phyloP scores from a whole-genome alignment of 495 filamentous ascomycete genomes.

The Terfezia claveryi region DNA sequence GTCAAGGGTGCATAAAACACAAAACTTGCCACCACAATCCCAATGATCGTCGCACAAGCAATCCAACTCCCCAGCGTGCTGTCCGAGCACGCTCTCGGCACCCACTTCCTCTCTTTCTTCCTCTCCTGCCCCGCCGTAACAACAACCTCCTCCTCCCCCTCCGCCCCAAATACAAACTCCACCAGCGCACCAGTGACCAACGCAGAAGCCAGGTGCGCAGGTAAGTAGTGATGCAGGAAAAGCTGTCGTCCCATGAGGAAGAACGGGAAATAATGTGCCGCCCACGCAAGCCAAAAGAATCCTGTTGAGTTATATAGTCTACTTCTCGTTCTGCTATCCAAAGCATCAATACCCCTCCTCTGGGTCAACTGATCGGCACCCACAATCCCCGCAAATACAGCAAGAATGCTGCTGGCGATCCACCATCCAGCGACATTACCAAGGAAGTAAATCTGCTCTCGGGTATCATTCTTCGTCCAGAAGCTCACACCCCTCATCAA shows the following conservation, averaged over 20 bases:
- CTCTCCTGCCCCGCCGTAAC: slow-evolving; percentile 20
- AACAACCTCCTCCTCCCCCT: slow-evolving; percentile 25
- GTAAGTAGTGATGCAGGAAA: slow-evolving; percentile 93
- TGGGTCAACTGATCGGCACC: slow-evolving; percentile 83
- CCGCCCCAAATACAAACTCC: slow-evolving; percentile 87
- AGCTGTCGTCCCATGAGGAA: slow-evolving; percentile 94
- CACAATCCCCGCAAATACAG: slow-evolving; percentile 81
- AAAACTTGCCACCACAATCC: slow-evolving; percentile 52
- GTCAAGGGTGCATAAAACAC: slow-evolving; percentile 86
- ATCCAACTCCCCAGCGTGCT: slow-evolving; percentile 59
- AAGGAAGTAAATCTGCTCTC: slow-evolving; percentile 94
- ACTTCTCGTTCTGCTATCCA: slow-evolving; percentile 77
- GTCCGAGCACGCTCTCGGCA: slow-evolving; percentile 38
- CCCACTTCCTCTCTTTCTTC: slow-evolving; percentile 32
- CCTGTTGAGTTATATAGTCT: slow-evolving; percentile 95
- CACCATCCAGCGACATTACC: slow-evolving; percentile 97
- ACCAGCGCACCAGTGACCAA: slow-evolving; percentile 88
- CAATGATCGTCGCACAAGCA: slow-evolving; percentile 46
- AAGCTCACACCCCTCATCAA: slow-evolving; percentile 90
- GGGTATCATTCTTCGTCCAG: slow-evolving; percentile 94
- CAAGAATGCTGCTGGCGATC: slow-evolving; percentile 74
- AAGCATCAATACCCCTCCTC: slow-evolving; percentile 73
- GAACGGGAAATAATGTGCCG: slow-evolving; percentile 93
- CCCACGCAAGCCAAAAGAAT: slow-evolving; percentile 97
- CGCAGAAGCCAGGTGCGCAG: slow-evolving; percentile 76